A percentile compares a stretch with the other conserved stretches of the same genome.
phyloP scores from a whole-genome alignment of 441 rosid species.

The Populus hybrid region DNA sequence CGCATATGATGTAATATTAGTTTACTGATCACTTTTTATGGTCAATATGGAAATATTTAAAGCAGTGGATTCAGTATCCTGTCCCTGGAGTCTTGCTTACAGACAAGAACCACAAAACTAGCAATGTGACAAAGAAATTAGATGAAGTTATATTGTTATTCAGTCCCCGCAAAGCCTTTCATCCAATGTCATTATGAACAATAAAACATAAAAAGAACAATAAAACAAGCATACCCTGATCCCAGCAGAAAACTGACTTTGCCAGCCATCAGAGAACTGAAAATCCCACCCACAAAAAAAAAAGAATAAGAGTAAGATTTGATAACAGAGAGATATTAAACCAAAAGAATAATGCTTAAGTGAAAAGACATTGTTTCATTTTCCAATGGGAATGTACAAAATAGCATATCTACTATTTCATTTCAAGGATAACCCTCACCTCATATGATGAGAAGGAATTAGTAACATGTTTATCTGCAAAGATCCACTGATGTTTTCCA shows the following conservation, averaged over 20 bases:
- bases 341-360: background rate
- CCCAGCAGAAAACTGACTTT: slow-evolving; percentile 75
- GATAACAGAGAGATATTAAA: background rate
- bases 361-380: background rate
- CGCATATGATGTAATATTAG: background rate
- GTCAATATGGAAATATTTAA: background rate
- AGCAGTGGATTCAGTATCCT: background rate
- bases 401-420: slow-evolving; percentile 3
- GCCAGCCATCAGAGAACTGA: slow-evolving; percentile 82
- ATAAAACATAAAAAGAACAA: slow-evolving; percentile 4
- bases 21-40: background rate
- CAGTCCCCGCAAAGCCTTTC: background rate
- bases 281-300: slow-evolving; percentile 16
- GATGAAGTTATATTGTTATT: background rate
- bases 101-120: background rate
- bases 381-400: background rate
- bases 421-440: slow-evolving; percentile 40
- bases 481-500: slow-evolving; percentile 79
- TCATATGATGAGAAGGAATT: slow-evolving; percentile 49
- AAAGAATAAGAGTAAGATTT: background rate
- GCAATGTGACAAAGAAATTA: background rate
- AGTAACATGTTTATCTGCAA: slow-evolving; percentile 45
- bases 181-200: background rate
- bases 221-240: slow-evolving; percentile 52
- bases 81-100: background rate